Base-by-base conservation (phyloP, 176 grass and related monocot genomes). In the Secale cereale region DNA sequence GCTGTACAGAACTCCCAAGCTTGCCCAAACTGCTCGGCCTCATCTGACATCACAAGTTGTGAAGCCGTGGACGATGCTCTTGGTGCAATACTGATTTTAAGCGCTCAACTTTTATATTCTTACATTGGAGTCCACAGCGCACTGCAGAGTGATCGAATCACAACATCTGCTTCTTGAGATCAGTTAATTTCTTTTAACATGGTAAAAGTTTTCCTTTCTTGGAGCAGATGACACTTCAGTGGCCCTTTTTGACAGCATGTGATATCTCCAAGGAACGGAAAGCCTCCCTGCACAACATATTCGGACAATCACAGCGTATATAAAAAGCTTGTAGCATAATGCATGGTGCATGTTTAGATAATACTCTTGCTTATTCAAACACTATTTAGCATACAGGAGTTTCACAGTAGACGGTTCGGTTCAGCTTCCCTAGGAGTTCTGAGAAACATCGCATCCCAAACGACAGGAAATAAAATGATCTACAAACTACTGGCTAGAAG, bases 271-370 rank as follows among this genome's bases (percentile, higher is more conserved):
- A 39, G 75, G 52, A 72, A 31, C 48, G 45, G 8, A 29, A 26
- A 64, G 85, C 85, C 59, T 62, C 46, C 36, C 85, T 81, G 43
- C 36, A 87, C 26, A 74, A 48, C n/a, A 19, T 23, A 41, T 48
- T 27, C 33, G 1, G 54, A 71, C 20, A 36, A n/a, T 67, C 31
- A 76, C 16, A 20, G 8, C 17, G 10, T 31, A 10, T 54, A 54
- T 4, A 56, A 77, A 75, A 77, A 77, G 17, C 29, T n/a, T 20
- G 8, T 27, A 74, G 14, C 10, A 31, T 0, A 28, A 19, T 19
- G 2, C 30, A 43, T 25, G 69, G 22, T 43, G 11, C 37, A 45
- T 2, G 5, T 5, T 11, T 59, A 35, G 74, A 17, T 59, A 78
- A 25, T 60, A 31, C 11, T 57, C 50, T n/a, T 33, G 20, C 2